Evolutionary conservation across 169 alveolate genomes (phyloP), one percentile per base, ranked within the genome.

Genomic region (Plasmodium blacklocki): DNA sequence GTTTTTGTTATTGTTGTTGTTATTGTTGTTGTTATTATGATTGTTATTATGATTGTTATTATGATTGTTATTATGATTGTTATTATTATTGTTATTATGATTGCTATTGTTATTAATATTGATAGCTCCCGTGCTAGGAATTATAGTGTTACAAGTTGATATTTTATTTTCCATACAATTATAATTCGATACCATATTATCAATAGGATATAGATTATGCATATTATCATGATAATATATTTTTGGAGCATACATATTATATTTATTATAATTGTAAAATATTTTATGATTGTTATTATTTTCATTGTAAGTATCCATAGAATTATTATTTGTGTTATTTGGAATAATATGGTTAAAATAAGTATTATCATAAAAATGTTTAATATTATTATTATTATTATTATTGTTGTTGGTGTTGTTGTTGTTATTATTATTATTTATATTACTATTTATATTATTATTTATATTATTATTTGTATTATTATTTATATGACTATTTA

Each of bases 251-350:
- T 7, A 73, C 23, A 73, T 26, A 39, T 39, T 39, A 59, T n/a
- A 59, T 39, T 60, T 73, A 18, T 59, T 73, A 59, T n/a, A 73
- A 11, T 56, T 73, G 3, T 32, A 43, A 19, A 58, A 59, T 8
- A 58, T n/a, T 49, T 60, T 58, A 39, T 39, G 47, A 39, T 39
- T 39, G 47, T 39, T 39, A 45, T 68, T 43, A 39, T 39, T 73
- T 14, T 73, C 73, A 15, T 73, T 72, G 12, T 39, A 58, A 73
- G 39, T 54, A 9, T 14, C 26, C 0, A 56, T 15, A 14, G 73
- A 12, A 15, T 26, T 73, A 19, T 59, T 73, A 23, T 73, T 52
- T 50, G 58, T 26, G 15, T 73, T 64, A 64, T 14, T 73, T 18
- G 56, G 52, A 5, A 12, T 64, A 11, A 26, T 64, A 39, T 39